phyloP scores from a whole-genome alignment of 306 rosid species.

The Quercus suber region DNA sequence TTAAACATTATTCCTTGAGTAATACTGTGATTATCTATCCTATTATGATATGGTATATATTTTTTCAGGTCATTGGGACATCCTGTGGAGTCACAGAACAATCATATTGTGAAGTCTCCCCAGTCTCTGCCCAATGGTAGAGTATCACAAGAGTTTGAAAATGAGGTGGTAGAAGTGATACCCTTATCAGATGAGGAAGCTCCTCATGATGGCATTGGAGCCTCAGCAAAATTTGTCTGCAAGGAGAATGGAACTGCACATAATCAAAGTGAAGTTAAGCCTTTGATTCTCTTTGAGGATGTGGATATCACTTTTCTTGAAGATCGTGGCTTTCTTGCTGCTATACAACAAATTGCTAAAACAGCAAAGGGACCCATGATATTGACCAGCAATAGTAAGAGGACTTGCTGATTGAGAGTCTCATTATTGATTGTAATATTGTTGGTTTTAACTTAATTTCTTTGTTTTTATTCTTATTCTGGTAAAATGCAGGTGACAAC shows the following conservation, averaged over 20 bases:
- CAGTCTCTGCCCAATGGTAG: conserved; percentile 31
- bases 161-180: conserved; percentile 40
- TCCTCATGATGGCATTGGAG: conserved; percentile 26
- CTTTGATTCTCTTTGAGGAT: conserved; percentile 80
- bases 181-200: conserved; percentile 48
- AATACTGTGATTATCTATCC: conserved; percentile 10
- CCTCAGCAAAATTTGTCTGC: conserved; percentile 21
- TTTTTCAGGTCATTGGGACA: conserved; percentile 47
- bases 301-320: conserved; percentile 75
- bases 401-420: conserved; percentile 21
- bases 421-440: conserved; percentile 11
- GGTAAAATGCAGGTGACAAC: conserved; percentile 50
- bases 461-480: conserved; percentile 20
- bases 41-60: not conserved
- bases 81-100: conserved; percentile 29
- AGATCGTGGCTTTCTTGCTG: conserved; percentile 80
- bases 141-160: conserved; percentile 31
- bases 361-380: conserved; percentile 85
- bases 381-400: conserved; percentile 92
- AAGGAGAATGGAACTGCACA: conserved; percentile 24
- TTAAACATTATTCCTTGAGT: not conserved
- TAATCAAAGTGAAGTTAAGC: conserved; percentile 35
- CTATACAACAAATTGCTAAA: conserved; percentile 70
- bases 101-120: conserved; percentile 27
- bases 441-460: conserved; percentile 15